Evolutionary conservation across 352 stramenopile genomes (phyloP).

Genomic region (Albugo candida): DNA sequence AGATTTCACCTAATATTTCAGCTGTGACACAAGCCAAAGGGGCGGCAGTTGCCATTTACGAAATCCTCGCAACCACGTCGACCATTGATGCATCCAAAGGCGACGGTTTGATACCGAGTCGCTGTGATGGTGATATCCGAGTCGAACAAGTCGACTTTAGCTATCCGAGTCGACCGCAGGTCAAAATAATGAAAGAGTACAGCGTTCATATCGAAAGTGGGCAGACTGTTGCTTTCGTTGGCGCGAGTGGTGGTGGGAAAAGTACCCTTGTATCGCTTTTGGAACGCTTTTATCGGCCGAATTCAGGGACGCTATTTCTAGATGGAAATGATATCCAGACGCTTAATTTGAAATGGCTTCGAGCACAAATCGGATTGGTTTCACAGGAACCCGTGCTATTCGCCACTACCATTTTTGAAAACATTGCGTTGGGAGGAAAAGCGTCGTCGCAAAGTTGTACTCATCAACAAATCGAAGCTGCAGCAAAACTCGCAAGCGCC

Average conservation of each 20-base stretch:
- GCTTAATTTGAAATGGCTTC: conserved; percentile 45
- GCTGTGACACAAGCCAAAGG: conserved; percentile 10
- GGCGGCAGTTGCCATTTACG: conserved; percentile 4
- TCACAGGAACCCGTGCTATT: conserved; percentile 83
- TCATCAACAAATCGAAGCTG: conserved; percentile 42
- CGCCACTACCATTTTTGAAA: conserved; percentile 76
- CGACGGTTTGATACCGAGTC: conserved; percentile 1
- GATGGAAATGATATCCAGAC: conserved; percentile 59
- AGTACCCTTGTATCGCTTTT: conserved; percentile 36
- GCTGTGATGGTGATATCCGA: conserved; percentile 4
- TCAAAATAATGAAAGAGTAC: conserved; percentile 15
- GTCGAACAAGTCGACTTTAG: conserved; percentile 8
- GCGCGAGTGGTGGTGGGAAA: conserved; percentile 15
- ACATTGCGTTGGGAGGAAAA: conserved; percentile 61
- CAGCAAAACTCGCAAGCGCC: conserved; percentile 20
- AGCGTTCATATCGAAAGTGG: conserved; percentile 16
- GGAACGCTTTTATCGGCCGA: conserved; percentile 80
- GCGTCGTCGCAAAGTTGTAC: conserved; percentile 10
- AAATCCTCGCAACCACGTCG: conserved; percentile 6
- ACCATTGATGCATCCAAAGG: conserved; percentile 2
- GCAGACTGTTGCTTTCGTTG: conserved; percentile 15
- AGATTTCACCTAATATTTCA: conserved; percentile 16
- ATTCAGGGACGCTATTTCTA: conserved; percentile 42
- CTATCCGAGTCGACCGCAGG: conserved; percentile 9
- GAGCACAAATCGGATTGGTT: conserved; percentile 25